Base-by-base conservation (phyloP, 441 rosid species). In the Syzygium syzygioides region DNA sequence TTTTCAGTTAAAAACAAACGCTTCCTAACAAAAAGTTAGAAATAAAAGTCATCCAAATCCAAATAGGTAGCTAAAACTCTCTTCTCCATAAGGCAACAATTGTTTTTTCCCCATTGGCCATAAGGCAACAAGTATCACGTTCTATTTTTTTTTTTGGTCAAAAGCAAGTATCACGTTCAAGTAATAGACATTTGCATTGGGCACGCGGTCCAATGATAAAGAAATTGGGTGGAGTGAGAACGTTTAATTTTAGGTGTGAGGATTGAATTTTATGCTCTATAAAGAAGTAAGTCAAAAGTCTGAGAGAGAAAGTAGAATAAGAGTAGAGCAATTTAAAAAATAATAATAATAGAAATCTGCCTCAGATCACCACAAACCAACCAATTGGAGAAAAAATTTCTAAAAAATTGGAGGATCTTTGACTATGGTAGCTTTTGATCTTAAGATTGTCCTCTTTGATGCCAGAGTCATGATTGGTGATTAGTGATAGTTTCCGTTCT, bases 221-320 rank as follows among this genome's bases (percentile, higher is more conserved):
- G 28, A 32, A 60, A 60, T 60, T 14, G 1, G 4, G 32, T 60
- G 32, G 6, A 17, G 7, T 6, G 18, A 28, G 6, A 2, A 14
- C 1, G 9, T 60, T 60, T 28, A 60, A 13, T 60, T 60, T 60
- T 1, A 28, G n/a, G 6, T 14, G 1, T 0, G 14, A 7, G 7
- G 14, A 28, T 14, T 14, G 34, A 28, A 8, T 60, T 4, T 1
- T 1, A 14, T 28, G n/a, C 2, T 28, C 0, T 28, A 14, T 28
- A 1, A 3, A 28, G 3, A 60, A 17, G n/a, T 28, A 60, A 60
- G 14, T 14, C 14, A 60, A 13, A 60, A 60, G 1, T 11, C 0
- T 0, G 3, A 5, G 8, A 0, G 18, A 28, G 32, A 28, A 28
- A 60, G 14, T 15, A 14, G 13, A 60, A 15, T 60, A 1, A 60